Evolutionary conservation across 495 filamentous ascomycete genomes (phyloP), one percentile per base, ranked within the genome.

Genomic region (Rusavskia elegans): DNA sequence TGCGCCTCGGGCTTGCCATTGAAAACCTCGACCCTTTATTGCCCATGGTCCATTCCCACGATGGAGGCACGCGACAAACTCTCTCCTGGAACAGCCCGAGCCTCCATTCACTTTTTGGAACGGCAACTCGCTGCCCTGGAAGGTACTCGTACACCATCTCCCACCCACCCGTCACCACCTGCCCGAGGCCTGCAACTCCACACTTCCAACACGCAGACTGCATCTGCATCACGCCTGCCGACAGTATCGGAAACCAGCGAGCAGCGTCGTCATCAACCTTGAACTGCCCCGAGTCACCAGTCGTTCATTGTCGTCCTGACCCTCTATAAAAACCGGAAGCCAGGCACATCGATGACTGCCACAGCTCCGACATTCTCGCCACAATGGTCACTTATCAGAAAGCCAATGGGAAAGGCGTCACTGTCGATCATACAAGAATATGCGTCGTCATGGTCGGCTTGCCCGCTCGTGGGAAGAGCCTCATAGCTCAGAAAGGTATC

Each of bases 401-500:
- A 56, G 71, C 74, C 72, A 78, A 78, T 57, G 63, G 71, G 20
- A 21, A 53, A 41, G 68, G 68, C 38, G 59, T 71, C n/a, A 81
- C 93, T 85, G 85, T 84, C 55, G 92, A 96, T 70, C 87, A 95
- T 60, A 88, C 85, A 30, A 84, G 83, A 62, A 94, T 98, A 66
- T 95, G 89, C 61, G 89, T 98, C n/a, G 85, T 97, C 51, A 96
- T 98, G 92, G 92, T 98, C 45, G 92, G 92, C 40, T 72, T 98
- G 55, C 92, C 92, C 39, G 92, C 92, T 52, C 76, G 92, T 50
- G 92, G 92, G 61, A 98, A 98, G 75, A 92, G 85, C 67, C 81
- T 95, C 60, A 97, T 98, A 61, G 90, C 92, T 36, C 87, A 92
- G 60, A 96, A 95, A 74, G 89, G 92, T 95, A 73, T 58, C 62